A percentile compares a stretch with the other conserved stretches of the same genome.
Conservation (phyloP, 2,329 filamentous ascomycete species). For the Cercospora zeina region DNA sequence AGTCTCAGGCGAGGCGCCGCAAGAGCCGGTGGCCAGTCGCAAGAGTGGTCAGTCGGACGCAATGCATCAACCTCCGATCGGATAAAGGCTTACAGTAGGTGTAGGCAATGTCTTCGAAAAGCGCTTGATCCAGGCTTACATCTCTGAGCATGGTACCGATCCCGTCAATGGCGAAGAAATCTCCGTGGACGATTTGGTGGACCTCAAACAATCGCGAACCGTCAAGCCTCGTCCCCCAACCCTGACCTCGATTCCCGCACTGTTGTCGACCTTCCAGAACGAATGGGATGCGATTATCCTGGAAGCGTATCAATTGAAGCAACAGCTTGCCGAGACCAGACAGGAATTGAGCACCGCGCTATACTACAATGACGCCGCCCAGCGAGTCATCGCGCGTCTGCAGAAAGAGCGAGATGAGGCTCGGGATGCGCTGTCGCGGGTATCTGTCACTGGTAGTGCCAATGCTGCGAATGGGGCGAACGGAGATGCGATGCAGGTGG, state of each 20-base stretch:
- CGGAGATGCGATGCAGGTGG: conserved; percentile 91
- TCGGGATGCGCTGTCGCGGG: conserved; percentile 79
- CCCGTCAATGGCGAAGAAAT: conserved; percentile 86
- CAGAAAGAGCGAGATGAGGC: conserved; percentile 93
- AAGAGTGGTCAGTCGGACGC: conserved; percentile 71
- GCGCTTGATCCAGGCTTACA: conserved; percentile 90
- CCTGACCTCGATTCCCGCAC: conserved; percentile 91
- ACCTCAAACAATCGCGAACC: conserved; percentile 78
- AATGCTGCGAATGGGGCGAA: conserved; percentile 48
- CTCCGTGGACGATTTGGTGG: conserved; percentile 78
- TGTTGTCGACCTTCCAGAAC: conserved; percentile 93
- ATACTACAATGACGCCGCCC: conserved; percentile 97
- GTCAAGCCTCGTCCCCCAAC: conserved; percentile 89
- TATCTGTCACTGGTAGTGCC: conserved; percentile 64
- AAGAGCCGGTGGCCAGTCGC: conserved; percentile 90
- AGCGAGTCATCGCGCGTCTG: conserved; percentile 87
- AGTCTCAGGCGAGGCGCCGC: conserved; percentile 96
- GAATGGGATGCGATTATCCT: conserved; percentile 95
- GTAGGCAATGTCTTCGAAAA: conserved; percentile 89
- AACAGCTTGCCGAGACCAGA: conserved; percentile 83
- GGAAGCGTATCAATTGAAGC: conserved; percentile 86
- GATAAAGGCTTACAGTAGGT: conserved; percentile 40
- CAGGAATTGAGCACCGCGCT: conserved; percentile 92
- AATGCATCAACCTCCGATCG: conserved; percentile 30
- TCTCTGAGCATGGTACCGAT: conserved; percentile 89